Evolutionary conservation across 2,329 filamentous ascomycete species (phyloP).

Genomic region (Raffaelea ambrosiae): DNA sequence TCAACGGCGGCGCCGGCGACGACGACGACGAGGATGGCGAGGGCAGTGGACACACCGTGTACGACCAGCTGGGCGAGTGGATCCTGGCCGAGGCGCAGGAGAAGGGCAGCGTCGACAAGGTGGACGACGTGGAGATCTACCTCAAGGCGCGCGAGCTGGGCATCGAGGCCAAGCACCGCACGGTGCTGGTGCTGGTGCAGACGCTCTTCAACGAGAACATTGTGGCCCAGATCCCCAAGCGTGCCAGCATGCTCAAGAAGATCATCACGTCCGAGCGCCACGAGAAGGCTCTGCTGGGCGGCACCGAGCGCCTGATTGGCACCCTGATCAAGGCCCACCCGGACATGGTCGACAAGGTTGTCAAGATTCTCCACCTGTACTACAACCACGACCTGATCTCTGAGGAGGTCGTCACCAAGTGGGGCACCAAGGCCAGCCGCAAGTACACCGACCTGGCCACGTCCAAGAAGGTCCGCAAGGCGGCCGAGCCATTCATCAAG

Average conservation of each 20-base stretch:
- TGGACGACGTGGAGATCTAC: slow-evolving; percentile 87
- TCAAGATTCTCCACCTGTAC: slow-evolving; percentile 79
- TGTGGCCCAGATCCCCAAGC: slow-evolving; percentile 74
- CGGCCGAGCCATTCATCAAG: slow-evolving; percentile 84
- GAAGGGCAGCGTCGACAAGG: slow-evolving; percentile 65
- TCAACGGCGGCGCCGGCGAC: slow-evolving; percentile 67
- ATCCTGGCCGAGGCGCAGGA: slow-evolving; percentile 65
- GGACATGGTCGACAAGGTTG: slow-evolving; percentile 65
- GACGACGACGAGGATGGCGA: slow-evolving; percentile 79
- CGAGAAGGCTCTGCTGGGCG: slow-evolving; percentile 90
- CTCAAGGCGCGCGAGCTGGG: slow-evolving; percentile 94
- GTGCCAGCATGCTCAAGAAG: slow-evolving; percentile 84
- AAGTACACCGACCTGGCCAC: slow-evolving; percentile 88
- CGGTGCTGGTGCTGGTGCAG: slow-evolving; percentile 83
- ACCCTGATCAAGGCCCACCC: slow-evolving; percentile 65
- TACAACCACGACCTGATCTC: slow-evolving; percentile 85
- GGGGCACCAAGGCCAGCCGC: slow-evolving; percentile 94
- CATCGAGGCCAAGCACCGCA: slow-evolving; percentile 91
- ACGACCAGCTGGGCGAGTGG: slow-evolving; percentile 91
- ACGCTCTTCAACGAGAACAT: slow-evolving; percentile 91
- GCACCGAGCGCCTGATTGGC: slow-evolving; percentile 84
- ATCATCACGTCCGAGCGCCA: slow-evolving; percentile 86
- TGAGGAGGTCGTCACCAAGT: slow-evolving; percentile 82
- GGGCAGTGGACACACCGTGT: slow-evolving; percentile 63
- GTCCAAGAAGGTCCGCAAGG: slow-evolving; percentile 93